Conservation (phyloP, 805 yeast genomes). For the Suhomyces sp. region DNA sequence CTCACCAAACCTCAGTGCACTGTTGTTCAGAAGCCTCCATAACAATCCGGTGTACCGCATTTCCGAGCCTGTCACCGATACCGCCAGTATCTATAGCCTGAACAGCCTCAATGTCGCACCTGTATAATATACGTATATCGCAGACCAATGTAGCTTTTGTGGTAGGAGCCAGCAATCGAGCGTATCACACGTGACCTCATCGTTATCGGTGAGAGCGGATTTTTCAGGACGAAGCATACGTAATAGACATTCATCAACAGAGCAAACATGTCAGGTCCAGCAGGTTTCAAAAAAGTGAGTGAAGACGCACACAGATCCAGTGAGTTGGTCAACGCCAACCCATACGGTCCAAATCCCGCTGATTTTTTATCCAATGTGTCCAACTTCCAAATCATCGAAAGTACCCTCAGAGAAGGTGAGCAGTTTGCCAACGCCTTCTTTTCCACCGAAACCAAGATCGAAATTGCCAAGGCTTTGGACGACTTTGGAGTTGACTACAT, state of each 20-base stretch:
- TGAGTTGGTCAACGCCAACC: conserved; percentile 32
- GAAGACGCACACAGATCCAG: conserved; percentile 31
- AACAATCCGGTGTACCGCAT: conserved; percentile 1
- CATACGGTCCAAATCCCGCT: conserved; percentile 59
- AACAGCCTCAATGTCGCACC: conserved; percentile 1
- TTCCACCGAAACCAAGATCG: conserved; percentile 52
- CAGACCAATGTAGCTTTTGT: not conserved
- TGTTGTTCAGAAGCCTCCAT: conserved; percentile 1
- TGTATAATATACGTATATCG: not conserved
- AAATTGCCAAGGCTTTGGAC: conserved; percentile 58
- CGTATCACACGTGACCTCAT: not conserved
- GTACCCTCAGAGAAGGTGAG: conserved; percentile 62
- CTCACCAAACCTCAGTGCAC: not conserved
- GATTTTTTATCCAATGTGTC: conserved; percentile 55
- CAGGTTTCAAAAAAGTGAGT: conserved; percentile 34
- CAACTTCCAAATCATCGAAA: conserved; percentile 52
- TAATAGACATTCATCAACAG: not conserved
- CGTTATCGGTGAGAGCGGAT: not conserved
- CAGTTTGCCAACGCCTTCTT: conserved; percentile 63
- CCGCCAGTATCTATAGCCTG: not conserved
- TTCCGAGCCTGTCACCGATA: conserved; percentile 2
- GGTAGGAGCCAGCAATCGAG: not conserved
- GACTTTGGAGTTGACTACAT: conserved; percentile 62
- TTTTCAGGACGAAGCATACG: not conserved
- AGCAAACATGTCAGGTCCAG: conserved; percentile 24